These are phyloP conservation scores for Fusarium sp. DNA, from an alignment of 2,329 filamentous ascomycete genomes.

Conservation along the genomic window DNA sequence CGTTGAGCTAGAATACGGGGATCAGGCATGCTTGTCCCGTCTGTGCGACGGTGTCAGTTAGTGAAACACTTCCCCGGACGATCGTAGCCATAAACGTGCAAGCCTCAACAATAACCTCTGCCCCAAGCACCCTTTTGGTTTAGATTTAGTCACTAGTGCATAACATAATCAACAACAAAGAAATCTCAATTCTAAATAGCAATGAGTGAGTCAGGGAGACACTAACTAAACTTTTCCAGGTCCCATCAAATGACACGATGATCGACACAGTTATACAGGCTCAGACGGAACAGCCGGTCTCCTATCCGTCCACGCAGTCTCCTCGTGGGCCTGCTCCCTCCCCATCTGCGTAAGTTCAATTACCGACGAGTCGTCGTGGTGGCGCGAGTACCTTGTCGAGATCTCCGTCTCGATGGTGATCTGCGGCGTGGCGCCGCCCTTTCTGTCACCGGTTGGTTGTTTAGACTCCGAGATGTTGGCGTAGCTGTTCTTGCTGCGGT, in stretches of 20 bases:
- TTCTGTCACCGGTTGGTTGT: not conserved
- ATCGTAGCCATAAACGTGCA: not conserved
- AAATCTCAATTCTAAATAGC: not conserved
- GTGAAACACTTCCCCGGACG: not conserved
- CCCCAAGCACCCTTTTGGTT: not conserved
- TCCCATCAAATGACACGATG: not conserved
- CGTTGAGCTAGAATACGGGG: not conserved
- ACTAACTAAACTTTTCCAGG: not conserved
- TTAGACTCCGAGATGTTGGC: slow-evolving; percentile 17
- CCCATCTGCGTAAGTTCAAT: slow-evolving; percentile 8
- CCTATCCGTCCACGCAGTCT: not conserved
- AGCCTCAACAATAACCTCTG: not conserved
- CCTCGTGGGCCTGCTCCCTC: not conserved
- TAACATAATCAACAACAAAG: not conserved
- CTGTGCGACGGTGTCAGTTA: not conserved
- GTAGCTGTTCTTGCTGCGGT: slow-evolving; percentile 14
- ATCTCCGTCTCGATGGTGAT: not conserved
- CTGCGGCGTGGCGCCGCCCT: not conserved
- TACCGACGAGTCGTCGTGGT: not conserved
- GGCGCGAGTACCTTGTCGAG: not conserved
- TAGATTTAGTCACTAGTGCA: not conserved
- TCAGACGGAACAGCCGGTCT: not conserved
- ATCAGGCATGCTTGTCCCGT: not conserved
- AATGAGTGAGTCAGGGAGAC: not conserved
- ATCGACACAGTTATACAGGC: not conserved